These are phyloP conservation scores for Quercus glauca DNA, from an alignment of 306 rosid species.

Conservation along the genomic window DNA sequence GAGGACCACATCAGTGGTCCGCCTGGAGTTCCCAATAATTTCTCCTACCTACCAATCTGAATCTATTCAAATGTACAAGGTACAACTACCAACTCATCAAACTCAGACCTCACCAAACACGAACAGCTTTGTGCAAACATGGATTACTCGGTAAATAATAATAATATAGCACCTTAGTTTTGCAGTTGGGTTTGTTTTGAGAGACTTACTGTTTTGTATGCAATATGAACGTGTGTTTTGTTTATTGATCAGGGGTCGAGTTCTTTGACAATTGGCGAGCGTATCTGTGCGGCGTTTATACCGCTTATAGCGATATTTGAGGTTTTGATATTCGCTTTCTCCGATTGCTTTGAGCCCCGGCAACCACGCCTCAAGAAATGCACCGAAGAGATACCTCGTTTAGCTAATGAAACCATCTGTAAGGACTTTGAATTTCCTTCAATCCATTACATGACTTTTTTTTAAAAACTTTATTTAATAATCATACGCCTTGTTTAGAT, in stretches of 20 bases:
- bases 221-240: neutral
- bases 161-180: too few species aligned
- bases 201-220: neutral
- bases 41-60: too few species aligned
- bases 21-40: too few species aligned
- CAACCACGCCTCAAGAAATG: conserved; percentile 14
- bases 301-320: conserved; percentile 46
- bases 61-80: too few species aligned
- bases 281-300: conserved; percentile 43
- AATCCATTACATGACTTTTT: too few species aligned
- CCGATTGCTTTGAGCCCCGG: conserved; percentile 40
- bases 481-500: too few species aligned
- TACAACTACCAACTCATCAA: too few species aligned
- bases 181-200: neutral
- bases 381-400: conserved; percentile 27
- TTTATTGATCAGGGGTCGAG: conserved; percentile 37
- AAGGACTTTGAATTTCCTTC: neutral
- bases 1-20: too few species aligned
- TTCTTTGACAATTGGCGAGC: conserved; percentile 40
- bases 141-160: too few species aligned
- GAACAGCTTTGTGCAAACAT: too few species aligned
- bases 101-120: too few species aligned
- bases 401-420: conserved; percentile 68
- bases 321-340: conserved; percentile 36
- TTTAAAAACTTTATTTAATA: too few species aligned